These are phyloP conservation scores for Mycosphaerella arachidis DNA, from an alignment of 2,329 filamentous ascomycete genomes.

Conservation along the genomic window DNA sequence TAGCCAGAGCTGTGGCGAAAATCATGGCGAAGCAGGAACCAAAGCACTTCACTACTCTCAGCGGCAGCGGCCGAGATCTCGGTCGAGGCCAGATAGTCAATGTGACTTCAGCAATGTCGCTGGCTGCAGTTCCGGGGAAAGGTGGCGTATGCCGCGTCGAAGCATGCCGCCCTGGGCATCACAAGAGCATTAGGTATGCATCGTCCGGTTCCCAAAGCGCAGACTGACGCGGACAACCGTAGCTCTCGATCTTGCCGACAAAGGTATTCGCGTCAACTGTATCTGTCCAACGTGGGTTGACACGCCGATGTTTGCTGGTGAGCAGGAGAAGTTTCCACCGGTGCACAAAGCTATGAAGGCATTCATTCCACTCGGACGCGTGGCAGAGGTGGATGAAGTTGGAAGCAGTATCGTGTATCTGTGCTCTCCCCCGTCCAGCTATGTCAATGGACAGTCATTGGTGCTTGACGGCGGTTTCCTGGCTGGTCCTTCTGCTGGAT, in stretches of 20 bases:
- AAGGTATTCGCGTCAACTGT: neutral
- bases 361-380: neutral
- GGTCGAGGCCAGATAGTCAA: neutral
- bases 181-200: neutral
- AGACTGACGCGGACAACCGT: neutral
- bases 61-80: neutral
- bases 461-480: neutral
- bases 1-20: constrained; percentile 1
- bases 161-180: neutral
- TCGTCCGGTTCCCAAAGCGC: neutral
- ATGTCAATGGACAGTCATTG: neutral
- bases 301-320: neutral
- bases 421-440: neutral
- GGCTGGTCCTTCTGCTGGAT: neutral
- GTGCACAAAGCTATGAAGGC: neutral
- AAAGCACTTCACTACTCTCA: neutral
- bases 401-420: constrained; percentile 3
- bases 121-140: neutral
- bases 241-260: neutral
- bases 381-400: neutral
- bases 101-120: neutral
- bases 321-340: neutral
- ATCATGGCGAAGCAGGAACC: neutral
- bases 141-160: neutral
- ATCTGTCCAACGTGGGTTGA: constrained; percentile 1